phyloP scores from a whole-genome alignment of 306 rosid species.

The Prunus campanulata region DNA sequence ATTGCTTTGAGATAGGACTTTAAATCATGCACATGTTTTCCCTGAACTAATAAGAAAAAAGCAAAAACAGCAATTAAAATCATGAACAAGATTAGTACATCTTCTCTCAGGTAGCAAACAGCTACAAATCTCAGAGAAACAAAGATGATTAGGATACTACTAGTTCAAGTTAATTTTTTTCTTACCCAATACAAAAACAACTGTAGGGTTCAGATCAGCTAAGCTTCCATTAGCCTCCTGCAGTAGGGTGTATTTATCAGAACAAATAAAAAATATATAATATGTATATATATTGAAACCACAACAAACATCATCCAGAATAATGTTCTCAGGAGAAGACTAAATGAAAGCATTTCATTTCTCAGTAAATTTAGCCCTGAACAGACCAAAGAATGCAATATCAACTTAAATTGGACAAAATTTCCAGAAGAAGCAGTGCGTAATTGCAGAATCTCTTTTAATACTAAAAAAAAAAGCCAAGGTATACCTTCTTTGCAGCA shows the following conservation, averaged over 20 bases:
- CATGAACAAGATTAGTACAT: background rate
- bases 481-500: constrained; percentile 55
- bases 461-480: constrained; percentile 8
- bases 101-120: constrained; percentile 9
- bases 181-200: constrained; percentile 96
- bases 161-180: constrained; percentile 1
- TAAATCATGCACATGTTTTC: background rate
- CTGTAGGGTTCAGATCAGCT: constrained; percentile 65
- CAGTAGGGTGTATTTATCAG: constrained; percentile 1
- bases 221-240: constrained; percentile 60
- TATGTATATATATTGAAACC: background rate
- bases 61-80: background rate
- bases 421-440: background rate
- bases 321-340: background rate
- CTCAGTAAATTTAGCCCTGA: background rate
- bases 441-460: constrained; percentile 2
- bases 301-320: background rate
- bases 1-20: background rate
- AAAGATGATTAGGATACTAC: constrained; percentile 7
- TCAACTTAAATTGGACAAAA: background rate
- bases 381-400: constrained; percentile 1
- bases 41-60: background rate
- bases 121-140: constrained; percentile 1
- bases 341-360: background rate
- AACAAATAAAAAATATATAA: background rate